Base-by-base conservation (phyloP, 352 stramenopile species). In the Globisporangium parvum region DNA sequence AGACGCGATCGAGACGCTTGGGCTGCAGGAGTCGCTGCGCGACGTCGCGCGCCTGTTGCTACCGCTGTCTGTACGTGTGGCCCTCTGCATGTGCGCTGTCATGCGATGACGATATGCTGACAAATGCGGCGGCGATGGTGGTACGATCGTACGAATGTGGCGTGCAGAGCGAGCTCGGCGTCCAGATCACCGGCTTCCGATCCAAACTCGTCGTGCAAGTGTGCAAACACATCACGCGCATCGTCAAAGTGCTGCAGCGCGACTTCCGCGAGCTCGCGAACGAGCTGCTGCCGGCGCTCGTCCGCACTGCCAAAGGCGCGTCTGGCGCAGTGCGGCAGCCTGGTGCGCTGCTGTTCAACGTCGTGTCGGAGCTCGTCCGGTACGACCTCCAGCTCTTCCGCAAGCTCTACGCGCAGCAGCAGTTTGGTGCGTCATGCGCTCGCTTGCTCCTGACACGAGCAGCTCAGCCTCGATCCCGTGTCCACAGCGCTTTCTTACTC, bases 201-300 rank as follows among this genome's bases (percentile, higher is more conserved):
- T 87, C 77, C 21, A 84, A 70, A 31, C 63, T 85, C 28, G 77
- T 87, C 12, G 70, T 60, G 20, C 64, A 86, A 15, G 63, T 70
- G 50, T 91, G 80, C 51, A 58, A 65, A 17, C 45, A 68, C 55
- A 53, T 91, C 35, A 47, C 61, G 26, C 69, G 77, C 20, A 80
- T 91, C 20, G 63, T 86, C 2, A 67, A 66, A 23, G 71, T 67
- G 14, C 75, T 67, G 24, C 66, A 52, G n/a, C 46, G 45, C 55
- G 69, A 81, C 28, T 87, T 87, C 50, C 51, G 62, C 47, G 72
- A 82, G 2, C 57, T 88, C 28, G 78, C 81, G 33, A 87, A 86
- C n/a, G 62, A 60, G 31, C 37, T 91, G 44, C 55, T 91, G 12
- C 59, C 68, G 5, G 57, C 75, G 31, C 69, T 91, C 3, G 62